Conservation (phyloP, 2,329 filamentous ascomycete species). For the Emmonsiellopsis sp. region DNA sequence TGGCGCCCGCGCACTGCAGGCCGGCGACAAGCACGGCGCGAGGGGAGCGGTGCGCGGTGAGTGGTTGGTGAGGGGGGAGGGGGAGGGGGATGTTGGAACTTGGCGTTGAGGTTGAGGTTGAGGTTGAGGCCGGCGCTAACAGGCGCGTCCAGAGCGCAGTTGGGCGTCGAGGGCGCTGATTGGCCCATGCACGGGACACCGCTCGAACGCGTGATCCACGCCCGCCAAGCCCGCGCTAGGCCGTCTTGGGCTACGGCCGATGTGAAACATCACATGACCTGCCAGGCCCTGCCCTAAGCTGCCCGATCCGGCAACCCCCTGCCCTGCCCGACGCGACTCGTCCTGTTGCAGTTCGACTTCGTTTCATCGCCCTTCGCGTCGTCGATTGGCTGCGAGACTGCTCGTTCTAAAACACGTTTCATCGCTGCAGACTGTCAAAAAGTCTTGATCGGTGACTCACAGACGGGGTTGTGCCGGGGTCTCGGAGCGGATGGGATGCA, state of each 20-base stretch:
- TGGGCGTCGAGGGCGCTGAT: constrained; percentile 5
- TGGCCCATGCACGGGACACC: constrained; percentile 3
- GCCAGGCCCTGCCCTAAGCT: too few species aligned
- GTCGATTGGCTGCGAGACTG: background rate
- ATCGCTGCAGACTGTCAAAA: background rate
- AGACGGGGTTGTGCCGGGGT: background rate
- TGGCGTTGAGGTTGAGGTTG: background rate
- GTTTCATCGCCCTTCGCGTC: background rate
- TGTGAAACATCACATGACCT: too few species aligned
- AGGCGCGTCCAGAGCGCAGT: constrained; percentile 5
- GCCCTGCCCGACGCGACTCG: too few species aligned
- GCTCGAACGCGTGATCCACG: background rate
- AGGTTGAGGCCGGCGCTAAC: background rate
- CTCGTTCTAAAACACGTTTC: constrained; percentile 7
- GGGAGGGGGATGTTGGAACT: constrained; percentile 2
- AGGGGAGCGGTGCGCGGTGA: background rate
- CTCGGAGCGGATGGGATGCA: constrained; percentile 1
- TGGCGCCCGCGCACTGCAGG: constrained; percentile 2
- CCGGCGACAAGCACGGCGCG: background rate
- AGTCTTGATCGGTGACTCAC: background rate
- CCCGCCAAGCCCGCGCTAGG: background rate
- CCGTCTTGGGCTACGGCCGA: background rate
- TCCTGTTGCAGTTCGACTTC: background rate
- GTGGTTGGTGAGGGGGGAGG: background rate
- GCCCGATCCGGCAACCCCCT: too few species aligned